Evolutionary conservation across 768 basidiomycete species (phyloP).

Genomic region (Leccinellum rugosiceps): DNA sequence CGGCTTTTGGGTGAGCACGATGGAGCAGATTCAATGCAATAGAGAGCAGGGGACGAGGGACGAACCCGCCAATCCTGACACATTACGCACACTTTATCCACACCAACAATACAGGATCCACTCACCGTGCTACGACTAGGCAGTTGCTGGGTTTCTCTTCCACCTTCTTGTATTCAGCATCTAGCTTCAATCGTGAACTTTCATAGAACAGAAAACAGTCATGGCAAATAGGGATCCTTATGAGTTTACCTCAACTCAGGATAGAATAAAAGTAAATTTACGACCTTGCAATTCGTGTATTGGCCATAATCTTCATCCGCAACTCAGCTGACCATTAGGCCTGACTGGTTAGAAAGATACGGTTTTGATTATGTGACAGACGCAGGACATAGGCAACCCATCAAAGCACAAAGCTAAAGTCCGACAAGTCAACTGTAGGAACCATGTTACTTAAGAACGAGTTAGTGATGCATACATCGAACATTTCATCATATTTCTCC

Average conservation of each 20-base stretch:
- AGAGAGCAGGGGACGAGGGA: neutral
- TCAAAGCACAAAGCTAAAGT: neutral
- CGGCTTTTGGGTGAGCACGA: neutral
- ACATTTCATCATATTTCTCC: slow-evolving; percentile 66
- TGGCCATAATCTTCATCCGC: neutral
- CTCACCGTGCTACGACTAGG: slow-evolving; percentile 8
- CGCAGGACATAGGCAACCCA: neutral
- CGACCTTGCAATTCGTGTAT: slow-evolving; percentile 4
- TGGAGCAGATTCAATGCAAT: neutral
- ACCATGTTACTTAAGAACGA: neutral
- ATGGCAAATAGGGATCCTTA: neutral
- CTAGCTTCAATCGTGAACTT: neutral
- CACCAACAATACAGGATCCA: neutral
- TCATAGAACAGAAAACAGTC: slow-evolving; percentile 1
- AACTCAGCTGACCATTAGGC: neutral
- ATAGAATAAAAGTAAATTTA: neutral
- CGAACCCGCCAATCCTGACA: too few species aligned
- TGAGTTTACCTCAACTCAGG: slow-evolving; percentile 6
- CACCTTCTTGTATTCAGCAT: neutral
- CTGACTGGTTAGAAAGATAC: neutral
- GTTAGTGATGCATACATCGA: slow-evolving; percentile 8
- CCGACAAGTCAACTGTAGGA: slow-evolving; percentile 1
- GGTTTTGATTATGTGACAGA: neutral
- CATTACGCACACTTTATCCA: neutral
- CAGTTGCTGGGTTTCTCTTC: neutral